These are phyloP conservation scores for Talaromyces atroroseus DNA, from an alignment of 2,329 filamentous ascomycete species.

Conservation along the genomic window DNA sequence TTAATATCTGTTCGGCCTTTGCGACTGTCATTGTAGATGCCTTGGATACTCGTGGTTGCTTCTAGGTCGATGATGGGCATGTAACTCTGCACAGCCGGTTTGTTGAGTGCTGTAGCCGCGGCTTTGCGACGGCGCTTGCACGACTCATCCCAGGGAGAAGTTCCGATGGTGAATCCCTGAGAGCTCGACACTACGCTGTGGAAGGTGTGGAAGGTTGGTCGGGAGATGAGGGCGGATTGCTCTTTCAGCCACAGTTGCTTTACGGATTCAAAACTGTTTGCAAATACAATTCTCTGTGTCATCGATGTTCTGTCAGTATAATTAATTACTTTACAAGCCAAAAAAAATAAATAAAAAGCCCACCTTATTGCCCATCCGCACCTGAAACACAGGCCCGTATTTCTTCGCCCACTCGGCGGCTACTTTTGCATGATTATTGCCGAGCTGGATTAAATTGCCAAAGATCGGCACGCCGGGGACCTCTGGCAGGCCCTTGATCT, in stretches of 20 bases:
- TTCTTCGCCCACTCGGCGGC: slow-evolving; percentile 54
- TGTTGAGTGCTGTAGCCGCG: slow-evolving; percentile 71
- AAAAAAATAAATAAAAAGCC: slow-evolving; percentile 3
- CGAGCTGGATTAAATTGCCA: slow-evolving; percentile 58
- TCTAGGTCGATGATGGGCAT: slow-evolving; percentile 80
- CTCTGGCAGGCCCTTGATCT: slow-evolving; percentile 58
- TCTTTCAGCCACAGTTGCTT: slow-evolving; percentile 70
- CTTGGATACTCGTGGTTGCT: slow-evolving; percentile 64
- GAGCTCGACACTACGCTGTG: slow-evolving; percentile 71
- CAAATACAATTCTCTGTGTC: slow-evolving; percentile 63
- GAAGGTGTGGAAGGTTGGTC: slow-evolving; percentile 74
- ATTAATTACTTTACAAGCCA: slow-evolving; percentile 10
- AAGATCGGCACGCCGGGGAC: slow-evolving; percentile 59
- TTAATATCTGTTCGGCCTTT: slow-evolving; percentile 61
- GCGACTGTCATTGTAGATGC: slow-evolving; percentile 61
- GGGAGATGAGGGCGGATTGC: slow-evolving; percentile 70
- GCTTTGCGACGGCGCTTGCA: slow-evolving; percentile 73
- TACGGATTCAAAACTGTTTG: slow-evolving; percentile 71
- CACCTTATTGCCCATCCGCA: slow-evolving; percentile 61
- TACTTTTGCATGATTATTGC: slow-evolving; percentile 52
- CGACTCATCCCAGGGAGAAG: slow-evolving; percentile 76
- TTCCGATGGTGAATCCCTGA: slow-evolving; percentile 76
- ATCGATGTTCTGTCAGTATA: background rate
- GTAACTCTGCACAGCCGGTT: slow-evolving; percentile 69
- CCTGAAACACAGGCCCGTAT: slow-evolving; percentile 60